phyloP scores from a whole-genome alignment of 768 basidiomycete species.

The Hemileccinum rubropunctum region DNA sequence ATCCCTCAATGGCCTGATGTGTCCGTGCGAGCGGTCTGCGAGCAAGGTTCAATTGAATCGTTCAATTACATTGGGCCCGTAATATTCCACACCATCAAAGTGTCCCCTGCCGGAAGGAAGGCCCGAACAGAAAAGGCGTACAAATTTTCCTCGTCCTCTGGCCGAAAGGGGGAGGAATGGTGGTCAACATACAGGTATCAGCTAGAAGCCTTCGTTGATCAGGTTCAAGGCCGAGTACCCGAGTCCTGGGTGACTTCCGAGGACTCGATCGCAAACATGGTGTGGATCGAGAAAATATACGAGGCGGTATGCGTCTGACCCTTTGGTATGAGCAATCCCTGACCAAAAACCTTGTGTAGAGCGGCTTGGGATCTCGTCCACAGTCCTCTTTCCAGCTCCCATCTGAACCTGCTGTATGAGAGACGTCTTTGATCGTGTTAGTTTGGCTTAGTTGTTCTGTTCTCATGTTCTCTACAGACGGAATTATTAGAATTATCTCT shows the following conservation, averaged over 20 bases:
- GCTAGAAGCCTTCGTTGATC: slow-evolving; percentile 63
- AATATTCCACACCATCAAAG: slow-evolving; percentile 47
- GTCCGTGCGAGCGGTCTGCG: slow-evolving; percentile 39
- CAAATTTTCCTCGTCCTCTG: slow-evolving; percentile 32
- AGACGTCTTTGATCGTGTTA: not conserved
- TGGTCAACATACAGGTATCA: slow-evolving; percentile 58
- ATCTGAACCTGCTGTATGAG: slow-evolving; percentile 1
- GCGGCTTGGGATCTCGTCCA: slow-evolving; percentile 34
- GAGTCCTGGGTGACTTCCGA: slow-evolving; percentile 54
- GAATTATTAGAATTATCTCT: too few species aligned
- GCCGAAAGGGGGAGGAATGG: slow-evolving; percentile 48
- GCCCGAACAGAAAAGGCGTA: slow-evolving; percentile 44
- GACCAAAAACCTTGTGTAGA: slow-evolving; percentile 17
- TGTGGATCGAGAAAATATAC: slow-evolving; percentile 58
- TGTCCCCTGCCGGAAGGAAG: slow-evolving; percentile 35
- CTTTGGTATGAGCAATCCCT: not conserved
- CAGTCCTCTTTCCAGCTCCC: slow-evolving; percentile 27
- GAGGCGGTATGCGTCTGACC: slow-evolving; percentile 36
- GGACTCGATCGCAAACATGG: slow-evolving; percentile 55
- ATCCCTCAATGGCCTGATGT: slow-evolving; percentile 40
- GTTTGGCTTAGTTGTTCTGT: not conserved
- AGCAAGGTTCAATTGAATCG: slow-evolving; percentile 41
- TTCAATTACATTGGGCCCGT: slow-evolving; percentile 44
- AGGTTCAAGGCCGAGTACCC: slow-evolving; percentile 48
- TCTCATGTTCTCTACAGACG: not conserved